A percentile compares a stretch with the other conserved stretches of the same genome.
These are phyloP conservation scores for Capsella rubella DNA, from an alignment of 441 rosid species.

Conservation along the genomic window DNA sequence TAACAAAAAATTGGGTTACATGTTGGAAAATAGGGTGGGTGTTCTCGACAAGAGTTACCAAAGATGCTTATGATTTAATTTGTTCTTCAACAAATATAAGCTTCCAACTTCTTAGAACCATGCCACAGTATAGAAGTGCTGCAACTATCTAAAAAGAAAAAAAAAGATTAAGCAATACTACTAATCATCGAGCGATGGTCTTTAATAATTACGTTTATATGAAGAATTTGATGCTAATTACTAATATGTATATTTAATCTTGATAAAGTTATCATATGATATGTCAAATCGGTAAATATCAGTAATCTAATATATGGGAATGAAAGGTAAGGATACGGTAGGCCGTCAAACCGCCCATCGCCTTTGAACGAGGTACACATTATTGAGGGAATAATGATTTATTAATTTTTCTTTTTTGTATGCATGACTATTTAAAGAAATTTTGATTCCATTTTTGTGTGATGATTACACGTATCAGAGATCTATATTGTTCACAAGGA, in stretches of 20 bases:
- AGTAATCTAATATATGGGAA: neutral
- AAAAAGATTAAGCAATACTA: neutral
- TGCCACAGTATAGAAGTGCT: neutral
- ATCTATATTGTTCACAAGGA: neutral
- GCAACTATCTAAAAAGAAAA: neutral
- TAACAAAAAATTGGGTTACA: too few relatives aligned
- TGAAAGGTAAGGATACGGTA: neutral
- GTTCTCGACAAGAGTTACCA: too few relatives aligned
- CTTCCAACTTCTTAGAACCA: too few relatives aligned
- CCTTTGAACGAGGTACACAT: neutral
- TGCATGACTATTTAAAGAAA: neutral
- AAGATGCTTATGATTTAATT: too few relatives aligned
- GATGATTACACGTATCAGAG: slow-evolving; percentile 23
- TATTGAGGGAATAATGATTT: slow-evolving; percentile 27
- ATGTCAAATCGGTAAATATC: neutral
- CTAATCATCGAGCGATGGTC: neutral
- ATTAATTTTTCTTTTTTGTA: neutral
- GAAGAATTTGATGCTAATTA: neutral
- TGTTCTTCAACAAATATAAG: too few relatives aligned
- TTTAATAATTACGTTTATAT: neutral
- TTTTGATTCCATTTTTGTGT: slow-evolving; percentile 5
- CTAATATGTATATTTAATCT: neutral
- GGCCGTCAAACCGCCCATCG: slow-evolving; percentile 33
- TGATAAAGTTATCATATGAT: neutral
- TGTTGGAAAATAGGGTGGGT: too few relatives aligned